A percentile compares a stretch with the other conserved stretches of the same genome.
These are phyloP conservation scores for Pleurotus pulmonarius DNA, from an alignment of 768 basidiomycete genomes.

Conservation along the genomic window DNA sequence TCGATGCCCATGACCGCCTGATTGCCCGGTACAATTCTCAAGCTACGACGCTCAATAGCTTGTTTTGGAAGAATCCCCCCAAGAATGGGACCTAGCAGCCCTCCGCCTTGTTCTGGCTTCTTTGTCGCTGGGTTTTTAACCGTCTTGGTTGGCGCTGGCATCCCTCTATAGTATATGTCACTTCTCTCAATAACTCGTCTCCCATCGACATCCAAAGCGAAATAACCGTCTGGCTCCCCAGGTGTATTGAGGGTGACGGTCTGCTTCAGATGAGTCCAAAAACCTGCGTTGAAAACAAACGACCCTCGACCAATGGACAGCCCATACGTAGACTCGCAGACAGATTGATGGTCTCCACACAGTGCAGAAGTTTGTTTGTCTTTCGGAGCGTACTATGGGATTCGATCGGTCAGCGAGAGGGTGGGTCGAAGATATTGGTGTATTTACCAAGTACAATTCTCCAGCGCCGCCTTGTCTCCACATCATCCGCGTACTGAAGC, in stretches of 20 bases:
- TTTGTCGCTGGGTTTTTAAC: not conserved
- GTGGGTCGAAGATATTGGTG: not conserved
- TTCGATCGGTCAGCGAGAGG: not conserved
- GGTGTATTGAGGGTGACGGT: slow-evolving; percentile 72
- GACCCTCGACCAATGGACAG: slow-evolving; percentile 73
- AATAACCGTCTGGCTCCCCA: slow-evolving; percentile 62
- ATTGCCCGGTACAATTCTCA: no score
- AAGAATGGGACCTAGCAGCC: not conserved
- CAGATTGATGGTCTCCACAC: slow-evolving; percentile 55
- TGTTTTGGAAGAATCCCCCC: not conserved
- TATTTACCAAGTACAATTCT: slow-evolving; percentile 70
- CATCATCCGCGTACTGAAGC: slow-evolving; percentile 87
- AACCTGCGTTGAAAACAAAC: slow-evolving; percentile 56
- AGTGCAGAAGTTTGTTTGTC: slow-evolving; percentile 58
- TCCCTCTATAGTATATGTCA: slow-evolving; percentile 63
- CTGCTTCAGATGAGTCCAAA: slow-evolving; percentile 73
- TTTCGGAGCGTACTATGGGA: slow-evolving; percentile 67
- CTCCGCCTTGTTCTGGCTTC: not conserved
- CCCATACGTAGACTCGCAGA: slow-evolving; percentile 66
- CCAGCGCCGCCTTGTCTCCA: slow-evolving; percentile 67
- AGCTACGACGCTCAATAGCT: not conserved
- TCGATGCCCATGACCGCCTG: not conserved
- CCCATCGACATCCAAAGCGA: slow-evolving; percentile 65
- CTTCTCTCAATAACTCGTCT: slow-evolving; percentile 42
- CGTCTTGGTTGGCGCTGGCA: slow-evolving; percentile 9